Conservation (phyloP, 1,284 basidiomycete genomes). For the Fomitiporia mediterranea region DNA sequence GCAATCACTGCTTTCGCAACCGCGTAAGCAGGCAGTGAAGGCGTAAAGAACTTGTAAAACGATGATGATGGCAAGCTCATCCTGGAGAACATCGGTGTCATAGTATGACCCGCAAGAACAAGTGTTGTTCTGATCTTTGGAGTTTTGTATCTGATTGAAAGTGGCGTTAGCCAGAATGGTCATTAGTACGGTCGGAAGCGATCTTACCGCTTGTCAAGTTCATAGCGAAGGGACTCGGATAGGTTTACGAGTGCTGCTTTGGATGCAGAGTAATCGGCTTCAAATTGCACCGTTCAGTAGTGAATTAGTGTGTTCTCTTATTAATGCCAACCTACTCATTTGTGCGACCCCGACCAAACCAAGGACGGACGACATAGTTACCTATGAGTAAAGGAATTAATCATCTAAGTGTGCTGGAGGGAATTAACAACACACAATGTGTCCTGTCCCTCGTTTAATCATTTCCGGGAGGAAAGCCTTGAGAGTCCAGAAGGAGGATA, state of each 20-base stretch:
- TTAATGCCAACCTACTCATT: constrained; percentile 58
- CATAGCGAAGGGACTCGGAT: constrained; percentile 77
- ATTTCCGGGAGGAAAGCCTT: constrained; percentile 93
- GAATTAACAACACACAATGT: constrained; percentile 78
- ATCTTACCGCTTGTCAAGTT: constrained; percentile 68
- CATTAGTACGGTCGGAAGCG: constrained; percentile 2
- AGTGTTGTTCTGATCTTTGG: constrained; percentile 79
- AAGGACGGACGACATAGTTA: constrained; percentile 80
- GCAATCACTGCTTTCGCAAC: constrained; percentile 80
- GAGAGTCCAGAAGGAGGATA: constrained; percentile 87
- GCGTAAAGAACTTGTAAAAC: constrained; percentile 68
- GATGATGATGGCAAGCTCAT: constrained; percentile 46
- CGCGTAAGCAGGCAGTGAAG: constrained; percentile 64
- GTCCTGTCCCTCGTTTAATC: constrained; percentile 73
- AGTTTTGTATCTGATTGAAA: constrained; percentile 53
- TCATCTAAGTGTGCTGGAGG: too few species aligned
- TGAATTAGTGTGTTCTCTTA: constrained; percentile 7
- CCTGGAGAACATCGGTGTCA: constrained; percentile 70
- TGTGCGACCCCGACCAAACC: constrained; percentile 73
- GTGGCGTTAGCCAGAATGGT: constrained; percentile 19
- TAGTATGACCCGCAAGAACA: constrained; percentile 70
- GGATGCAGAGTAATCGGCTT: constrained; percentile 85
- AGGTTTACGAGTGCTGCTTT: constrained; percentile 79
- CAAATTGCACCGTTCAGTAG: constrained; percentile 19
- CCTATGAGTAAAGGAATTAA: constrained; percentile 34